Evolutionary conservation across 1,139 yeast genomes (phyloP).

Genomic region (Magnusiomyces magnusii): DNA sequence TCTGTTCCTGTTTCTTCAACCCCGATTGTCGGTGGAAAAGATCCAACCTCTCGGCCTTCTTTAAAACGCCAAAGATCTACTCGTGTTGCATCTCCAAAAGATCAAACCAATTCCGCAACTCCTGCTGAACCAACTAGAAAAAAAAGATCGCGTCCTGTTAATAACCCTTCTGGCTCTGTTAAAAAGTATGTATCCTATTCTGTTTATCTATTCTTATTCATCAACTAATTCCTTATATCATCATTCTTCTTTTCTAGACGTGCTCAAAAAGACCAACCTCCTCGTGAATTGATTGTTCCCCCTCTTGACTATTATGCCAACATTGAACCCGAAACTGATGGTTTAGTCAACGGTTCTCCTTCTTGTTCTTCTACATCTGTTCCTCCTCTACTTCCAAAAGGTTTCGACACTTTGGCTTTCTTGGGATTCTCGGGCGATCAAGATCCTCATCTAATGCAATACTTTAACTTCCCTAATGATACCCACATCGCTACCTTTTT

Average conservation of each 20-base stretch:
- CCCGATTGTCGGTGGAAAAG: background rate
- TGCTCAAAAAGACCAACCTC: background rate
- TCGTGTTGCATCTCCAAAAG: background rate
- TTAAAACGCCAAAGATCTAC: background rate
- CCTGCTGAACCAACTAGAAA: background rate
- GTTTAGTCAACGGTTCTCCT: background rate
- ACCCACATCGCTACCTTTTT: constrained; percentile 27
- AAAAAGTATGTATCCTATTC: background rate
- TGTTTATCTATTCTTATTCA: background rate
- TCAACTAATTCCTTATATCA: background rate
- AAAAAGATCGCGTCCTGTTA: background rate
- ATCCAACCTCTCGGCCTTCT: background rate
- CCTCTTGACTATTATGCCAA: background rate
- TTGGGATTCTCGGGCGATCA: constrained; percentile 33
- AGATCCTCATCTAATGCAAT: constrained; percentile 32
- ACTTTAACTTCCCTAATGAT: constrained; percentile 21
- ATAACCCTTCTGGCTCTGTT: background rate
- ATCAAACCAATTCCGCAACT: background rate
- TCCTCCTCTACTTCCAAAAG: constrained; percentile 10
- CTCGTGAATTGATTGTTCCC: background rate
- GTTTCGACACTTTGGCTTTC: constrained; percentile 14
- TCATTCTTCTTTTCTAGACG: background rate
- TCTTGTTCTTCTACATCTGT: background rate
- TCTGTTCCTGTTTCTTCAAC: background rate
- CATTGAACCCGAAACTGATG: background rate